These are phyloP conservation scores for Persicaria tinctoria DNA, from an alignment of 148 eudicot genomes.

Conservation along the genomic window DNA sequence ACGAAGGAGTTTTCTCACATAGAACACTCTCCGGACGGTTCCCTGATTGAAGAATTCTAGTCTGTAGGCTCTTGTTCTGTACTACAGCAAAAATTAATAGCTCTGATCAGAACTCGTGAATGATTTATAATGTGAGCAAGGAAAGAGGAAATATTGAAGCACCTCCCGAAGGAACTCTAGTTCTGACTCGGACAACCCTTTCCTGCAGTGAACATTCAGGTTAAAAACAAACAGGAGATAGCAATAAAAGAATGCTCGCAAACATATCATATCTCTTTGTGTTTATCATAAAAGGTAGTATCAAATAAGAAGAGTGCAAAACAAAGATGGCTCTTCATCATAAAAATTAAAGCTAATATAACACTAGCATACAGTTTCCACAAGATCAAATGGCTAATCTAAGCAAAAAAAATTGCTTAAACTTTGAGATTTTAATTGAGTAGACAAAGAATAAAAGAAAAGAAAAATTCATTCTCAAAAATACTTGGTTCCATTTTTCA, in stretches of 20 bases:
- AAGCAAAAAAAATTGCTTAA: background rate
- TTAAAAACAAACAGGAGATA: background rate
- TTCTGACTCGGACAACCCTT: slow-evolving; percentile 90
- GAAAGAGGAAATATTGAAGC: slow-evolving; percentile 10
- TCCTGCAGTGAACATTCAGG: slow-evolving; percentile 42
- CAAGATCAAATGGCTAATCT: background rate
- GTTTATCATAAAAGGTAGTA: background rate
- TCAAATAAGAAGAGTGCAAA: background rate
- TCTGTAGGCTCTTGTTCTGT: slow-evolving; percentile 71
- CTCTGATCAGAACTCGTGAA: background rate
- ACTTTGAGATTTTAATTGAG: background rate
- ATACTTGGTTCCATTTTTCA: background rate
- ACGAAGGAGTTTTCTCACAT: slow-evolving; percentile 35
- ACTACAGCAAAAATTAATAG: slow-evolving; percentile 7
- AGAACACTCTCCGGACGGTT: slow-evolving; percentile 47
- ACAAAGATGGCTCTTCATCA: background rate
- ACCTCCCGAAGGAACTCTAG: slow-evolving; percentile 73
- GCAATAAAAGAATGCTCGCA: background rate
- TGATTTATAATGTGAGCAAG: background rate
- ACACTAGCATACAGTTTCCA: background rate
- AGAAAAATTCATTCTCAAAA: background rate
- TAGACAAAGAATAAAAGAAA: background rate
- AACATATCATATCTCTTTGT: background rate
- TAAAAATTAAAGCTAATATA: background rate
- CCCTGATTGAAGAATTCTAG: slow-evolving; percentile 63